Percentiles rank a stretch among this genome's conserved stretches.
Evolutionary conservation across 306 rosid genomes (phyloP).

Genomic region (Dryas octopetala): DNA sequence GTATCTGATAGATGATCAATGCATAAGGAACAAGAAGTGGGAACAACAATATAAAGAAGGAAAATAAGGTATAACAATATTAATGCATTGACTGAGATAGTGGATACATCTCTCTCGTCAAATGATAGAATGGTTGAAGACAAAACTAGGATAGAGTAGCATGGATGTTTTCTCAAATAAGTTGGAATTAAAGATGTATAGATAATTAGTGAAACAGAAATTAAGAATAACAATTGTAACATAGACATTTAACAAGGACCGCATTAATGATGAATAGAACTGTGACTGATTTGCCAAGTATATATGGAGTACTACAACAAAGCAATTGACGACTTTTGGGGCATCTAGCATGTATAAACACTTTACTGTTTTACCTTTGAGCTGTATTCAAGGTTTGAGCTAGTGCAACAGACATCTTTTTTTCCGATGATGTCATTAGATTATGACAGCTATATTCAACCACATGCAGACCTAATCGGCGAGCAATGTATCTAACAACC

Average conservation of each 20-base stretch:
- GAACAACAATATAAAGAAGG: neutral
- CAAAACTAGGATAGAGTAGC: neutral
- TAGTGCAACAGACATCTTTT: slow-evolving; percentile 59
- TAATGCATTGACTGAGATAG: neutral
- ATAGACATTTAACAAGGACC: neutral
- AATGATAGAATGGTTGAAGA: slow-evolving; percentile 13
- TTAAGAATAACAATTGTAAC: neutral
- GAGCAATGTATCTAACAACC: slow-evolving; percentile 76
- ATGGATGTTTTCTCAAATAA: slow-evolving; percentile 2
- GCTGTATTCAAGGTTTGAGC: slow-evolving; percentile 87
- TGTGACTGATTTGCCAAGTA: slow-evolving; percentile 1
- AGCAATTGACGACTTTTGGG: neutral
- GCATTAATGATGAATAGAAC: neutral
- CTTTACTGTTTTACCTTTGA: slow-evolving; percentile 49
- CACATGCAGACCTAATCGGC: slow-evolving; percentile 82
- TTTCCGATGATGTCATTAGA: slow-evolving; percentile 58
- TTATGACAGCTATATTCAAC: slow-evolving; percentile 91
- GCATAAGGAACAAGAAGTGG: slow-evolving; percentile 24
- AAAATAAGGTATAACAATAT: neutral
- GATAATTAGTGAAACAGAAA: neutral
- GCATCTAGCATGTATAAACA: neutral
- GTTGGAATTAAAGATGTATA: neutral
- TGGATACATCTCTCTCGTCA: slow-evolving; percentile 18
- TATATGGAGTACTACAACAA: neutral
- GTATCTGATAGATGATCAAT: slow-evolving; percentile 58